Conservation (phyloP, 257 asterid species). For the Mitragyna speciosa region DNA sequence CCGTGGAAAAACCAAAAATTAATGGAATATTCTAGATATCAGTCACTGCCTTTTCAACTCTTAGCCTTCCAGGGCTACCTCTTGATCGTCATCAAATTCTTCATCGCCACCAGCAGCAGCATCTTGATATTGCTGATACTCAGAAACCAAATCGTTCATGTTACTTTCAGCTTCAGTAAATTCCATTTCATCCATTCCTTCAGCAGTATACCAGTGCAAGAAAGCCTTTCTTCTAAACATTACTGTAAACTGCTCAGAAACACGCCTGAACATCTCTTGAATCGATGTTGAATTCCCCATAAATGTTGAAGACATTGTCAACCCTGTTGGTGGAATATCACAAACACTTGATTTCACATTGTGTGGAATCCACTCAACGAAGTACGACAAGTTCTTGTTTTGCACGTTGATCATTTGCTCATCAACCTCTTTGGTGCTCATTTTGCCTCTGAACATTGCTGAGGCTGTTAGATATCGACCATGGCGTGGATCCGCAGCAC, state of each 20-base stretch:
- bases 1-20: not conserved
- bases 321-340: slow-evolving; percentile 67
- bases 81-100: slow-evolving; percentile 46
- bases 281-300: slow-evolving; percentile 74
- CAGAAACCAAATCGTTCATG: slow-evolving; percentile 71
- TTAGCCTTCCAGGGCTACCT: slow-evolving; percentile 22
- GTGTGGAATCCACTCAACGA: slow-evolving; percentile 78
- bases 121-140: slow-evolving; percentile 80
- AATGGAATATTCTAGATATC: slow-evolving; percentile 1
- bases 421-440: slow-evolving; percentile 79
- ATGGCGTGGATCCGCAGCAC: slow-evolving; percentile 76
- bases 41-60: not conserved
- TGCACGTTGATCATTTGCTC: slow-evolving; percentile 75
- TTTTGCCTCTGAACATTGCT: slow-evolving; percentile 71
- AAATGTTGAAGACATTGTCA: slow-evolving; percentile 73
- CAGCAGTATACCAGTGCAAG: slow-evolving; percentile 74
- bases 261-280: slow-evolving; percentile 71
- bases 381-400: slow-evolving; percentile 78
- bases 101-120: slow-evolving; percentile 56
- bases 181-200: slow-evolving; percentile 81
- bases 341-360: slow-evolving; percentile 80
- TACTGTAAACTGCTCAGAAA: slow-evolving; percentile 65
- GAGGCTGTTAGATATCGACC: slow-evolving; percentile 79
- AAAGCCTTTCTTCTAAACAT: slow-evolving; percentile 71
- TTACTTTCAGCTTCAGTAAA: slow-evolving; percentile 73